Conservation (phyloP, 2,329 filamentous ascomycete species). For the Davidsoniella virescens region DNA sequence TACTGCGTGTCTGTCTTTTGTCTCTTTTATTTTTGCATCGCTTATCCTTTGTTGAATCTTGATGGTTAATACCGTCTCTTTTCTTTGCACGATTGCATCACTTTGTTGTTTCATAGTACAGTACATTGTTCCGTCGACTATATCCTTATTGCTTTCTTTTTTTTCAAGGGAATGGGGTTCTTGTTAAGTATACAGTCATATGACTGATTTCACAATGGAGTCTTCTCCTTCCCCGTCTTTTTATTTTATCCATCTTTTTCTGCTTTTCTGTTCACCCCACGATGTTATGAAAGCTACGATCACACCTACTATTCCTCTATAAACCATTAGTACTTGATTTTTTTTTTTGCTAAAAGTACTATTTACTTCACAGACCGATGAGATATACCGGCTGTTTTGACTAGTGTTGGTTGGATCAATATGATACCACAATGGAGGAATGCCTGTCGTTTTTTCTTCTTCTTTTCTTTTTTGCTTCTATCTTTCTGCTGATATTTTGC, state of each 20-base stretch:
- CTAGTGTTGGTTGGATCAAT: too few relatives aligned
- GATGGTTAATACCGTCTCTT: not conserved
- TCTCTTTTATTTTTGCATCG: not conserved
- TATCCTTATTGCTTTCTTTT: not conserved
- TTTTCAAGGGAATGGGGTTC: not conserved
- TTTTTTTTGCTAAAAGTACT: not conserved
- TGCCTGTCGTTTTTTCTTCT: too few relatives aligned
- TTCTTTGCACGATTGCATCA: not conserved
- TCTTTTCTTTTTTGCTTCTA: too few relatives aligned
- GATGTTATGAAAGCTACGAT: constrained; percentile 10
- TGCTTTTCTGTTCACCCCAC: constrained; percentile 4
- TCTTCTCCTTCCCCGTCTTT: not conserved
- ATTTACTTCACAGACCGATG: too few relatives aligned
- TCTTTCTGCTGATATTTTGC: too few relatives aligned
- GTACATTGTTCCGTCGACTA: not conserved
- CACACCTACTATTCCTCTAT: not conserved
- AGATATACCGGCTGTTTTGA: too few relatives aligned
- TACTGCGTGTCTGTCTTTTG: not conserved
- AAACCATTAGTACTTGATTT: too few relatives aligned
- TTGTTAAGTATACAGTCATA: not conserved
- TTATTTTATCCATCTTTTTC: not conserved
- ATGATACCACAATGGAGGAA: too few relatives aligned
- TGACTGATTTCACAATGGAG: not conserved
- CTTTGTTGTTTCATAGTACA: not conserved
- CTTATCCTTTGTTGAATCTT: not conserved